Base-by-base conservation (phyloP, 2,329 filamentous ascomycete genomes). In the Penicillium palitans region DNA sequence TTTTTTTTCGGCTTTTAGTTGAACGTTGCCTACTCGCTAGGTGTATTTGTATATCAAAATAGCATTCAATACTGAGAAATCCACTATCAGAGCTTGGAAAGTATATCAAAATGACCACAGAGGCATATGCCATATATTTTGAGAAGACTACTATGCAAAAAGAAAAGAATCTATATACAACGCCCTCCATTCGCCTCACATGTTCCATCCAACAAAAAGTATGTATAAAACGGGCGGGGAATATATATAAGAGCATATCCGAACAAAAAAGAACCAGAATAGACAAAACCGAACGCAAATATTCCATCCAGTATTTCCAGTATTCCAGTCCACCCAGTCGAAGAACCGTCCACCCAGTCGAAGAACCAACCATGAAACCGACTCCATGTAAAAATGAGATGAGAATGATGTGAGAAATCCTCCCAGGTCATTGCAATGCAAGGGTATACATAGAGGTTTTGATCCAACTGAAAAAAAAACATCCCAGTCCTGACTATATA, bases 361-460 rank as follows among this genome's bases (percentile, higher is more conserved):
- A 39, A 42, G 21, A 48, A 56, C 31, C 31, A 49, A 35, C 55
- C 49, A 60, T 54, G 55, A 57, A 60, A 52, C 64, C 53, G 55
- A 64, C 63, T 63, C 61, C 65, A 55, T 58, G 25, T 51, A 40
- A 54, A 55, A 59, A 48, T 53, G 40, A 35, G 46, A 60, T 52
- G 57, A 59, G 57, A 60, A 61, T 60, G 48, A 61, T 53, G 25
- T 49, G 55, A 40, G 27, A 17, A 42, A 48, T 55, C 58, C 61
- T 57, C 56, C 57, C 60, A 58, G 58, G 49, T 53, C 52, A 64
- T 60, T 52, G 46, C 29, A 54, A 62, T 65, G 61, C 60, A 63
- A 61, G 59, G 57, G 57, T 64, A 63, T 61, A 62, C 58, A 55
- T 46, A 57, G 44, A 49, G 50, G 42, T 39, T 53, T 45, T 52